Conservation (phyloP, 75 land plant species). For the Gnetum montanum region DNA sequence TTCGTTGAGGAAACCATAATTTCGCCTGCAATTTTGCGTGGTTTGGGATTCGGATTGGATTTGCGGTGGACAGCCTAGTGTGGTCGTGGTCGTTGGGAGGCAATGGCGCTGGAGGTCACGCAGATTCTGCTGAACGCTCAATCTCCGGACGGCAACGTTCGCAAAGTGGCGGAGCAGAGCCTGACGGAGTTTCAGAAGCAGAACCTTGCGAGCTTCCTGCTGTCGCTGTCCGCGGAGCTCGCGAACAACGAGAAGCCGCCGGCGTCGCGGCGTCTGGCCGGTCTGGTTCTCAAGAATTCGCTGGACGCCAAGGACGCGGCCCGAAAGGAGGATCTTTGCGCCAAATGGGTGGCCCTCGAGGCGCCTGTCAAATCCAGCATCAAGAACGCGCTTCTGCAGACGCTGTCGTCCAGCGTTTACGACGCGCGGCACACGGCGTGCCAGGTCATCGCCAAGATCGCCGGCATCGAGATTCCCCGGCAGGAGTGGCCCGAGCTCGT, state of each 20-base stretch:
- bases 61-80: not conserved
- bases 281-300: constrained; percentile 61
- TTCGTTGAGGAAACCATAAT: too few relatives aligned
- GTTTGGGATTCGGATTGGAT: not conserved
- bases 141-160: constrained; percentile 42
- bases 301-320: constrained; percentile 58
- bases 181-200: constrained; percentile 57
- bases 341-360: constrained; percentile 47
- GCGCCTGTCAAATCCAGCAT: constrained; percentile 31
- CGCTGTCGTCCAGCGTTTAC: constrained; percentile 31
- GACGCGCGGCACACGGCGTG: constrained; percentile 69
- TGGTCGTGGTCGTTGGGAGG: too few relatives aligned
- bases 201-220: constrained; percentile 38
- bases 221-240: constrained; percentile 50
- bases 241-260: constrained; percentile 42
- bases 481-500: constrained; percentile 65
- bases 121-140: constrained; percentile 55
- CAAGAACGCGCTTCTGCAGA: constrained; percentile 35
- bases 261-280: constrained; percentile 49
- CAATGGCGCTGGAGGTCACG: constrained; percentile 66
- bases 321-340: constrained; percentile 31
- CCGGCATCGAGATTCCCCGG: constrained; percentile 56
- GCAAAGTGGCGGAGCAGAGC: constrained; percentile 37
- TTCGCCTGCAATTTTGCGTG: too few relatives aligned
- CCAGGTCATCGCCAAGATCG: constrained; percentile 71